phyloP scores from a whole-genome alignment of 192 early-diverging fungal species.

The Geosiphon pyriformis region DNA sequence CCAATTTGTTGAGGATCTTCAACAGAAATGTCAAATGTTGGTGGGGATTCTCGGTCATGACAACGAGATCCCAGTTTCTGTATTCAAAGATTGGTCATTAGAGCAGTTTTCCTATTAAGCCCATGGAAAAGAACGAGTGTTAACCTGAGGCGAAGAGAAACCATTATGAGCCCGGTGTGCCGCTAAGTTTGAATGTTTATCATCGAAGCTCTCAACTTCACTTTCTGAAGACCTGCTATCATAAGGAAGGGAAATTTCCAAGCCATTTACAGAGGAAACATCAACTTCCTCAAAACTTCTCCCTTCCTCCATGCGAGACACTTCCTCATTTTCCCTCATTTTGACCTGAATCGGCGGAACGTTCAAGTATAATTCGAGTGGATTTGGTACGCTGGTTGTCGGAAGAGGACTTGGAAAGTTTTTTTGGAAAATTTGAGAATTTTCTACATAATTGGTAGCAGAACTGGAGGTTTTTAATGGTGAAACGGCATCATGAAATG shows the following conservation, averaged over 20 bases:
- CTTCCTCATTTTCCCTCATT: background rate
- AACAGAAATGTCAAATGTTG: conserved; percentile 63
- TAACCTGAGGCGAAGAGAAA: background rate
- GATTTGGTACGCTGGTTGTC: background rate
- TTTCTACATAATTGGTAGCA: background rate
- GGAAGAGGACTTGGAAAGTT: background rate
- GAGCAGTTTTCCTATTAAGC: background rate
- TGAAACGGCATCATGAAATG: conserved; percentile 29
- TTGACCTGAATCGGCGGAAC: background rate
- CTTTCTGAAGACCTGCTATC: conserved; percentile 6
- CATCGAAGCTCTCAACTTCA: background rate
- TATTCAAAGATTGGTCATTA: background rate
- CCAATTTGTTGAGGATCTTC: conserved; percentile 87
- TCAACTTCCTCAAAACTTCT: conserved; percentile 16
- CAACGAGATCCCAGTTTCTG: conserved; percentile 19
- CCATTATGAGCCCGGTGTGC: background rate
- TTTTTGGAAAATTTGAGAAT: background rate
- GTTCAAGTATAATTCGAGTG: background rate
- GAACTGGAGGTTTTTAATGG: background rate
- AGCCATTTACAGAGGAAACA: conserved; percentile 5
- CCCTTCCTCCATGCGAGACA: background rate
- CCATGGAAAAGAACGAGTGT: background rate
- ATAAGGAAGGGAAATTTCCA: background rate
- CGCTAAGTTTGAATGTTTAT: background rate
- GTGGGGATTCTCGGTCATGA: conserved; percentile 37